phyloP scores from a whole-genome alignment of 805 yeast genomes.

The Starmerella vitae region DNA sequence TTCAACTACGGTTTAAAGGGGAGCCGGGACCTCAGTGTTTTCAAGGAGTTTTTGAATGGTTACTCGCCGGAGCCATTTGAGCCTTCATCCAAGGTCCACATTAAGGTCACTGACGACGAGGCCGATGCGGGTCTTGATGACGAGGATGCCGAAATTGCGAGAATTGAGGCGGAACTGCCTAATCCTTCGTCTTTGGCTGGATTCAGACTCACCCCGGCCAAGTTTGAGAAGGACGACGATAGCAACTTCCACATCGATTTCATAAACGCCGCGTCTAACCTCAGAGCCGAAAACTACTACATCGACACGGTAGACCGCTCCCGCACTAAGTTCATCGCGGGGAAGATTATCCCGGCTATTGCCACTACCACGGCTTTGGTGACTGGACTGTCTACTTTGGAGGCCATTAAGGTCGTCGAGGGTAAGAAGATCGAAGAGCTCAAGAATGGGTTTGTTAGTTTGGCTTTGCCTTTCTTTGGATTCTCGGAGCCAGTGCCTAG shows the following conservation, averaged over 20 bases:
- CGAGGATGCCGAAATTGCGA: constrained; percentile 17
- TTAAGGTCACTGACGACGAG: constrained; percentile 84
- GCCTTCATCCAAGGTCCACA: constrained; percentile 63
- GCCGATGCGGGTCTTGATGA: constrained; percentile 41
- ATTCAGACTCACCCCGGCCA: constrained; percentile 74
- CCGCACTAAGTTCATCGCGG: constrained; percentile 94
- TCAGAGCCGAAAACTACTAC: constrained; percentile 83
- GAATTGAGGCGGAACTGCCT: constrained; percentile 68
- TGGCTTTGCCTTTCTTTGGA: constrained; percentile 92
- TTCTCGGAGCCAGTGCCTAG: constrained; percentile 93
- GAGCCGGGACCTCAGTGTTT: constrained; percentile 37
- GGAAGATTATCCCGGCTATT: constrained; percentile 95
- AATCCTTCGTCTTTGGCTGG: constrained; percentile 81
- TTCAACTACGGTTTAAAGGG: constrained; percentile 81
- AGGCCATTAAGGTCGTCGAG: constrained; percentile 79
- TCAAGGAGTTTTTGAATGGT: constrained; percentile 37
- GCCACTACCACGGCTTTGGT: constrained; percentile 98
- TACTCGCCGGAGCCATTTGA: constrained; percentile 48
- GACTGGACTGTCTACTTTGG: constrained; percentile 86
- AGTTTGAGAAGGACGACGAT: constrained; percentile 97
- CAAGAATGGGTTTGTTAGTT: constrained; percentile 82
- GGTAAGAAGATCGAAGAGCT: constrained; percentile 67
- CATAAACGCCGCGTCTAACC: constrained; percentile 87
- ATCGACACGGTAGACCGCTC: constrained; percentile 80
- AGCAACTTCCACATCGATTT: constrained; percentile 92